Evolutionary conservation across 192 early-diverging fungal species (phyloP).

Genomic region (Umbelopsis isabellina): DNA sequence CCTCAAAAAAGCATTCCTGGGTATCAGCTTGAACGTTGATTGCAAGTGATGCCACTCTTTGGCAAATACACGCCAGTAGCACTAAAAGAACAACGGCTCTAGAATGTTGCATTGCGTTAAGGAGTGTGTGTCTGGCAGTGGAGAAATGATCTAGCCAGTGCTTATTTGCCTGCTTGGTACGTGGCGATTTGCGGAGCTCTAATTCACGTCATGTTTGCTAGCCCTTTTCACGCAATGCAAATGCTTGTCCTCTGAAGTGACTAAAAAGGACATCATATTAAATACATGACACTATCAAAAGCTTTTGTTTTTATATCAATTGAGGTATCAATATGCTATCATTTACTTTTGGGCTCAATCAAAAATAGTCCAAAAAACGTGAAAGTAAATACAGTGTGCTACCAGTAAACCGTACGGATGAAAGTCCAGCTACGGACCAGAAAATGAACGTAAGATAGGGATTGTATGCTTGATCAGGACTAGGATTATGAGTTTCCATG

Average conservation of each 20-base stretch:
- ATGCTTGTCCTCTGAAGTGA: no score
- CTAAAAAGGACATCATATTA: no score
- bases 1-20: constrained; percentile 69
- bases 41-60: constrained; percentile 13
- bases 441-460: constrained; percentile 85
- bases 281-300: no score
- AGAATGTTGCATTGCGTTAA: constrained; percentile 9
- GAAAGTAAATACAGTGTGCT: constrained; percentile 64
- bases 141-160: no score
- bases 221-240: no score
- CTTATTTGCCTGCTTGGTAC: no score
- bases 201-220: no score
- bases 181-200: no score
- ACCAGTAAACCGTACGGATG: constrained; percentile 77
- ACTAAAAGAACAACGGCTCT: constrained; percentile 8
- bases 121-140: no score
- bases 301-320: background rate
- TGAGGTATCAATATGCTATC: background rate
- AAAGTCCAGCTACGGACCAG: constrained; percentile 78
- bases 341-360: no score
- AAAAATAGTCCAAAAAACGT: background rate
- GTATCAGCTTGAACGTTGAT: constrained; percentile 19
- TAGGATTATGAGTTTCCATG: constrained; percentile 22
- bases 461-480: constrained; percentile 44
- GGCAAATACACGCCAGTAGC: constrained; percentile 14